phyloP scores from a whole-genome alignment of 768 basidiomycete species.

The Fistulinella prunicolor region DNA sequence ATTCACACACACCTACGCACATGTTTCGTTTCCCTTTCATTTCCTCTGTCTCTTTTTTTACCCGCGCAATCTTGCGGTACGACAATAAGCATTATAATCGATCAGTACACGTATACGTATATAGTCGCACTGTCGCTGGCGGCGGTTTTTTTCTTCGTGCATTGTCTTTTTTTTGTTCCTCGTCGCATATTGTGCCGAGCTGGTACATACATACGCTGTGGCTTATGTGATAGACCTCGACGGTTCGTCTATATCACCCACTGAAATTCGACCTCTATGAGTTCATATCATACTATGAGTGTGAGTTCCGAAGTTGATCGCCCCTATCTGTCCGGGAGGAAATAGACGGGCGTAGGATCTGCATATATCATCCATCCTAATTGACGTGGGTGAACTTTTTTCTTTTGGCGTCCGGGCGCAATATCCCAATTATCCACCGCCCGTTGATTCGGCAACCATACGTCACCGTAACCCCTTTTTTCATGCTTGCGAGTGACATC shows the following conservation, averaged over 20 bases:
- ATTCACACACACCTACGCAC: slow-evolving; percentile 15
- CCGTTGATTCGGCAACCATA: no score
- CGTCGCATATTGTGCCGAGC: slow-evolving; percentile 12
- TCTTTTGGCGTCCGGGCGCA: no score
- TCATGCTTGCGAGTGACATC: no score
- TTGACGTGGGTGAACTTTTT: no score
- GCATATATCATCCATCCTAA: no score
- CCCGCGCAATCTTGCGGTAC: slow-evolving; percentile 12
- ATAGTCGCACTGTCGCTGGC: slow-evolving; percentile 30
- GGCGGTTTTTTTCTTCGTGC: background rate
- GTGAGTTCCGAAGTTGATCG: no score
- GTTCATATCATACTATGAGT: no score
- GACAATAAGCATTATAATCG: slow-evolving; percentile 29
- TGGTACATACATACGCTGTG: slow-evolving; percentile 3
- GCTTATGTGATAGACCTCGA: slow-evolving; percentile 8
- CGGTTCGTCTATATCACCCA: slow-evolving; percentile 3
- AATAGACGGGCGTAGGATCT: no score
- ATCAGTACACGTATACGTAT: slow-evolving; percentile 20
- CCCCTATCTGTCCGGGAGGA: no score
- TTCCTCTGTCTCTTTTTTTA: slow-evolving; percentile 1
- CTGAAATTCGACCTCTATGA: slow-evolving; percentile 2
- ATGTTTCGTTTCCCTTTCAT: no score
- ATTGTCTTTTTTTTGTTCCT: slow-evolving; percentile 8
- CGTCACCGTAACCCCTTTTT: no score
- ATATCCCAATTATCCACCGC: no score